Percentiles rank a stretch among this genome's conserved stretches.
Conservation (phyloP, 257 asterid genomes). For the Solanum sejunctum region DNA sequence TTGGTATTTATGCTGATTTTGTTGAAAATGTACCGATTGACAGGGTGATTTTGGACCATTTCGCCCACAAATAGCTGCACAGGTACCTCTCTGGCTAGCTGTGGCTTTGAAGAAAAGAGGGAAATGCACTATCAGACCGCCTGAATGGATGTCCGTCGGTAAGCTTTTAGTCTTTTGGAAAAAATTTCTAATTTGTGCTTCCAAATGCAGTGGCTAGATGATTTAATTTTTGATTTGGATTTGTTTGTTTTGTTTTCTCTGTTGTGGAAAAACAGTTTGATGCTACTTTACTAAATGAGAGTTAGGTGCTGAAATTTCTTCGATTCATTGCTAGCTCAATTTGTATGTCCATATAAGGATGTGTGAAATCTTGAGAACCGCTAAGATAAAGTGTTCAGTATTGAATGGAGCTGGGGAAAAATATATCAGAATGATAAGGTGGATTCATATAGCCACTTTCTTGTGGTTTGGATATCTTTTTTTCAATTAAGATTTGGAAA, state of each 20-base stretch:
- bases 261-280: background rate
- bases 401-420: background rate
- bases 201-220: background rate
- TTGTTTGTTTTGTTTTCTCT: background rate
- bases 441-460: background rate
- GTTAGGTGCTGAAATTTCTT: background rate
- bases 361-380: background rate
- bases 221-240: background rate
- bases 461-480: too few species aligned
- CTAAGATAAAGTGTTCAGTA: background rate
- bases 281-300: background rate
- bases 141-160: conserved; percentile 91
- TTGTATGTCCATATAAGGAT: background rate
- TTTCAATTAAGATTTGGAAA: background rate
- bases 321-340: background rate
- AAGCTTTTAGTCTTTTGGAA: conserved; percentile 2
- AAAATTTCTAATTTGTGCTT: background rate
- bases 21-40: conserved; percentile 1
- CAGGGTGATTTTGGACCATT: conserved; percentile 95
- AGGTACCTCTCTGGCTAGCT: conserved; percentile 90
- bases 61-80: conserved; percentile 55
- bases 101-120: conserved; percentile 93
- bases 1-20: background rate
- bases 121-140: conserved; percentile 76
- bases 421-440: background rate